Conservation (phyloP, 257 asterid genomes). For the Avicennia marina region DNA sequence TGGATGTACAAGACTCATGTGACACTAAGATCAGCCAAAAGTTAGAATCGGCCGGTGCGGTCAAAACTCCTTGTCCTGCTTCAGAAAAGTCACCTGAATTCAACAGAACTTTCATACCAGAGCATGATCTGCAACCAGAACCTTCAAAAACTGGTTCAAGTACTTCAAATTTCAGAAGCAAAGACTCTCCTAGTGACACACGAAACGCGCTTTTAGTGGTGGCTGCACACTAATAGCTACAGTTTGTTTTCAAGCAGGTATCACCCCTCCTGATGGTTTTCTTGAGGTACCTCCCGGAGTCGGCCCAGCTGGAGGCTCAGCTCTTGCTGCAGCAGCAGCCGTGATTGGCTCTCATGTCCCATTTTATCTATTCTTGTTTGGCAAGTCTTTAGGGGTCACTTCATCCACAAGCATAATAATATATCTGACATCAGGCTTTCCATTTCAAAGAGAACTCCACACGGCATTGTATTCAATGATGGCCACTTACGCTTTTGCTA, state of each 20-base stretch:
- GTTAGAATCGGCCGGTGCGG: neutral
- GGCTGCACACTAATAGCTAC: conserved; percentile 40
- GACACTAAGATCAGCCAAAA: conserved; percentile 8
- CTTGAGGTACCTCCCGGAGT: neutral
- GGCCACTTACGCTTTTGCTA: conserved; percentile 32
- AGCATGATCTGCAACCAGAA: conserved; percentile 5
- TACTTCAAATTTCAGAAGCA: conserved; percentile 12
- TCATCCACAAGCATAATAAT: conserved; percentile 35
- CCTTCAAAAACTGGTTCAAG: conserved; percentile 29
- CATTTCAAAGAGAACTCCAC: conserved; percentile 36
- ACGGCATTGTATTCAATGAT: conserved; percentile 30
- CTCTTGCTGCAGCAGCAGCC: conserved; percentile 37
- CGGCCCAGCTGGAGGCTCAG: neutral
- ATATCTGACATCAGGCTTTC: conserved; percentile 32
- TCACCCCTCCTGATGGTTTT: conserved; percentile 54
- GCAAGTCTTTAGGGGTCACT: conserved; percentile 44
- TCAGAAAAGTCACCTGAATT: too few species aligned
- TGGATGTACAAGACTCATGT: conserved; percentile 14
- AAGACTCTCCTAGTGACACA: conserved; percentile 32
- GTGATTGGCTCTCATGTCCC: conserved; percentile 30
- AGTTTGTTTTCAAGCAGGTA: conserved; percentile 43
- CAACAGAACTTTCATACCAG: too few species aligned
- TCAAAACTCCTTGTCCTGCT: neutral
- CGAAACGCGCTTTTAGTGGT: conserved; percentile 37
- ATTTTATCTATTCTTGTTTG: conserved; percentile 29